Evolutionary conservation across 2,329 filamentous ascomycete species (phyloP), one percentile per base, ranked within the genome.

Genomic region (Colletotrichum tabaci): DNA sequence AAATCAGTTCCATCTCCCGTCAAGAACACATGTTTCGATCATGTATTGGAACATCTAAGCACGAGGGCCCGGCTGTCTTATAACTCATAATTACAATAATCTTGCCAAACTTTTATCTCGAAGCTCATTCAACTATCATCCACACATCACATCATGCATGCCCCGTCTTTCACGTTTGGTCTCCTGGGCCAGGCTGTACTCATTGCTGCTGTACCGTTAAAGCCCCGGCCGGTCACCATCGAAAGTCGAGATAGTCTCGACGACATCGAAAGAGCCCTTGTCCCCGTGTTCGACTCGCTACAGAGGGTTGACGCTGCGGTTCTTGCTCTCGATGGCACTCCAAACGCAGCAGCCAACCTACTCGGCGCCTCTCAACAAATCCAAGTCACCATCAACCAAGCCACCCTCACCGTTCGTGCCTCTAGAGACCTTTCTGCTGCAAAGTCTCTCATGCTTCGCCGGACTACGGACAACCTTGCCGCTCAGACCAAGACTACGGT

Each of bases 81-180:
- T 12, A 38, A 15, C 30, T 21, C 9, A 13, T 12, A 38, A 15
- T 16, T 12, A 35, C 12, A 35, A 35, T 2, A 23, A 53, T 4
- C 26, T 53, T 18, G 0, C 6, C 35, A 13, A 2, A n/a, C 15
- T 10, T 10, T 2, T 2, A 9, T 2, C 10, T 21, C 15, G 1
- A 21, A 15, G 4, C 18, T 12, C 12, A 7, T 38, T 3, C 15
- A 9, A 18, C 7, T 4, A 13, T 8, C 13, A 12, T 13, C 5
- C 5, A 13, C 18, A 13, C 52, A 38, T 4, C 18, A 13, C 4
- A n/a, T 12, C 30, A 55, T 55, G 52, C 52, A 21, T 1, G 8
- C 18, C 52, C 30, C n/a, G 21, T 21, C 35, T 15, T 10, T 55
- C 16, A 6, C 13, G 13, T 30, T 55, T 38, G 52, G 18, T 21